A percentile compares a stretch with the other conserved stretches of the same genome.
phyloP scores from a whole-genome alignment of 2,329 filamentous ascomycete species.

The Nigrograna mackinnonii region DNA sequence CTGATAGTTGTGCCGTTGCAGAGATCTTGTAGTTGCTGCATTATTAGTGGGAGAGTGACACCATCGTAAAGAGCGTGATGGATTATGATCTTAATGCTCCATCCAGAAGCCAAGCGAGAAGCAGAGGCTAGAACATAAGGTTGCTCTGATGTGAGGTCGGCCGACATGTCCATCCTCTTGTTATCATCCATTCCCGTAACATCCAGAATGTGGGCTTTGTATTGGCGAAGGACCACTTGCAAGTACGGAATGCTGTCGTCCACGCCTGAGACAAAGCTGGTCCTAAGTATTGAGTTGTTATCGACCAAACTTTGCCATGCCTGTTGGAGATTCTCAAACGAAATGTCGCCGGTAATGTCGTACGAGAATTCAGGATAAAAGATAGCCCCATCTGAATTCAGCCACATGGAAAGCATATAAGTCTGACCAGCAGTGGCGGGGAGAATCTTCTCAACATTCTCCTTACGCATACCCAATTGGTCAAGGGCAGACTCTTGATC shows the following conservation, averaged over 20 bases:
- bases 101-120: constrained; percentile 30
- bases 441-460: constrained; percentile 60
- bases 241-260: constrained; percentile 57
- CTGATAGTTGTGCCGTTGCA: constrained; percentile 37
- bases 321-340: constrained; percentile 47
- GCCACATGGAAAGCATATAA: constrained; percentile 80
- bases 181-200: constrained; percentile 16
- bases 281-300: constrained; percentile 68
- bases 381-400: constrained; percentile 64
- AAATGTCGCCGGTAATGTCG: constrained; percentile 47
- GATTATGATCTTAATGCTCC: constrained; percentile 56
- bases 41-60: constrained; percentile 70
- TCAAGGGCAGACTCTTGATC: constrained; percentile 45
- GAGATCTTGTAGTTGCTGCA: constrained; percentile 54
- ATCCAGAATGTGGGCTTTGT: constrained; percentile 34
- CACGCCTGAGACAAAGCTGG: constrained; percentile 62
- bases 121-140: constrained; percentile 33
- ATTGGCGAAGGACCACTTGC: constrained; percentile 62
- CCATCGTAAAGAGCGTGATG: constrained; percentile 92
- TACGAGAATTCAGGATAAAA: constrained; percentile 79
- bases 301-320: constrained; percentile 66
- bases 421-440: constrained; percentile 77
- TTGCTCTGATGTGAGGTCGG: constrained; percentile 15
- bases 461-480: constrained; percentile 43
- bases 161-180: constrained; percentile 1